These are phyloP conservation scores for Sporormia fimetaria DNA, from an alignment of 495 filamentous ascomycete genomes.

Conservation along the genomic window DNA sequence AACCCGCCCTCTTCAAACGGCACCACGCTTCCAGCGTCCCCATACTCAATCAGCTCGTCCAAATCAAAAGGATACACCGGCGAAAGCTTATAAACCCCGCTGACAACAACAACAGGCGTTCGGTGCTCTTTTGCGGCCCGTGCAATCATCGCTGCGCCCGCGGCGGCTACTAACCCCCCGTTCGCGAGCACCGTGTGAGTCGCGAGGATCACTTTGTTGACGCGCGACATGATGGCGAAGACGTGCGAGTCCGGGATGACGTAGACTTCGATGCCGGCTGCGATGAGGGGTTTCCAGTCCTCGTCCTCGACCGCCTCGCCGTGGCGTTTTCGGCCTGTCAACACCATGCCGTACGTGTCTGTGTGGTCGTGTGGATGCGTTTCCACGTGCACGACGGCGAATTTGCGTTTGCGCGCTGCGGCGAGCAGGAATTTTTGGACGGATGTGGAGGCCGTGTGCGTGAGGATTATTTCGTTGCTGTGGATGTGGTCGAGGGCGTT, in stretches of 20 bases:
- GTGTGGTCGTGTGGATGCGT: slow-evolving; percentile 57
- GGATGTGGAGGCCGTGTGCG: slow-evolving; percentile 64
- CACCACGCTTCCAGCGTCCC: slow-evolving; percentile 61
- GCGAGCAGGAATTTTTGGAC: slow-evolving; percentile 79
- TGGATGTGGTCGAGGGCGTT: slow-evolving; percentile 84
- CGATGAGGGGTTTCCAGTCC: slow-evolving; percentile 64
- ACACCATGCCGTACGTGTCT: slow-evolving; percentile 45
- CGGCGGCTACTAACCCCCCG: slow-evolving; percentile 68
- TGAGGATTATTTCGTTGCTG: slow-evolving; percentile 79
- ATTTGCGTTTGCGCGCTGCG: slow-evolving; percentile 73
- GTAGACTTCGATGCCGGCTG: slow-evolving; percentile 67
- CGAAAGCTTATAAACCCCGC: slow-evolving; percentile 80
- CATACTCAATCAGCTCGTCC: slow-evolving; percentile 67
- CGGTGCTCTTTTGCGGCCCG: slow-evolving; percentile 68
- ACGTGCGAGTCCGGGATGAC: slow-evolving; percentile 72
- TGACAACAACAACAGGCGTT: slow-evolving; percentile 72
- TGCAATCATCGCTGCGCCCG: slow-evolving; percentile 67
- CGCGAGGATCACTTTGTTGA: slow-evolving; percentile 86
- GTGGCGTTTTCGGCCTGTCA: slow-evolving; percentile 38
- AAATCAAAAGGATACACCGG: slow-evolving; percentile 75
- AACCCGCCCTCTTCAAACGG: slow-evolving; percentile 61
- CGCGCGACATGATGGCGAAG: slow-evolving; percentile 82
- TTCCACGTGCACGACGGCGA: slow-evolving; percentile 74
- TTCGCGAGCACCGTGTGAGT: slow-evolving; percentile 79
- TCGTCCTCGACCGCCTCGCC: slow-evolving; percentile 40